Percentiles rank a stretch among this genome's conserved stretches.
Conservation (phyloP, 2,329 filamentous ascomycete genomes). For the Raffaelea arxii region DNA sequence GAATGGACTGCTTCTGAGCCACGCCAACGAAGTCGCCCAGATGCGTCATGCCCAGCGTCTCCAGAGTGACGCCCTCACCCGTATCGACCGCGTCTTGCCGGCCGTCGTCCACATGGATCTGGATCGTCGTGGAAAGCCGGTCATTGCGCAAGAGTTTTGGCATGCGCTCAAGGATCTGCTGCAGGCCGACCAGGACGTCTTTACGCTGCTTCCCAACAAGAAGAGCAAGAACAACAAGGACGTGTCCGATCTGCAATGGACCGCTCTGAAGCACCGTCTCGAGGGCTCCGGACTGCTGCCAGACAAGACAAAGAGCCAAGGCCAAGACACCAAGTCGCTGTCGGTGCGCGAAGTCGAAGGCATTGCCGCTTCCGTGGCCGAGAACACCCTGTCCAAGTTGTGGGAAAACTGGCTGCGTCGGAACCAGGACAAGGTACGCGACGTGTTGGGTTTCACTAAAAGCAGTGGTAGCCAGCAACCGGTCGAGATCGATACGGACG, state of each 20-base stretch:
- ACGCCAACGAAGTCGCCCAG: slow-evolving; percentile 16
- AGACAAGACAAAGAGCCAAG: slow-evolving; percentile 8
- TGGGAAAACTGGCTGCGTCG: slow-evolving; percentile 45
- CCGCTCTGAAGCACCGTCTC: slow-evolving; percentile 32
- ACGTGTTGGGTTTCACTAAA: slow-evolving; percentile 10
- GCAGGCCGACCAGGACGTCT: slow-evolving; percentile 33
- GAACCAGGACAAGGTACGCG: slow-evolving; percentile 34
- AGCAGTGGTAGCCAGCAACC: neutral
- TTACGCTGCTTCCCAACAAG: slow-evolving; percentile 38
- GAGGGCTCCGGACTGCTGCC: slow-evolving; percentile 19
- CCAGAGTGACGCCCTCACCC: slow-evolving; percentile 28
- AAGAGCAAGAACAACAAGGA: slow-evolving; percentile 26
- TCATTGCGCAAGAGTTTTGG: slow-evolving; percentile 55
- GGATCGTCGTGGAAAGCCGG: slow-evolving; percentile 38
- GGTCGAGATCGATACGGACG: slow-evolving; percentile 14
- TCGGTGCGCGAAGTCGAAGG: slow-evolving; percentile 16
- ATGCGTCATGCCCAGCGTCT: slow-evolving; percentile 21
- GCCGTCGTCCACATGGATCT: slow-evolving; percentile 45
- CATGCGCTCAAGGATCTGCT: slow-evolving; percentile 50
- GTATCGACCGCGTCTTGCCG: slow-evolving; percentile 43
- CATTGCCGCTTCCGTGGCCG: no score
- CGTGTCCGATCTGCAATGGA: slow-evolving; percentile 37
- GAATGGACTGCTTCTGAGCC: slow-evolving; percentile 15
- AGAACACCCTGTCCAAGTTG: slow-evolving; percentile 23
- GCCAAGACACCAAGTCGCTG: slow-evolving; percentile 17